Base-by-base conservation (phyloP, 2,329 filamentous ascomycete species). In the Alternaria solani region DNA sequence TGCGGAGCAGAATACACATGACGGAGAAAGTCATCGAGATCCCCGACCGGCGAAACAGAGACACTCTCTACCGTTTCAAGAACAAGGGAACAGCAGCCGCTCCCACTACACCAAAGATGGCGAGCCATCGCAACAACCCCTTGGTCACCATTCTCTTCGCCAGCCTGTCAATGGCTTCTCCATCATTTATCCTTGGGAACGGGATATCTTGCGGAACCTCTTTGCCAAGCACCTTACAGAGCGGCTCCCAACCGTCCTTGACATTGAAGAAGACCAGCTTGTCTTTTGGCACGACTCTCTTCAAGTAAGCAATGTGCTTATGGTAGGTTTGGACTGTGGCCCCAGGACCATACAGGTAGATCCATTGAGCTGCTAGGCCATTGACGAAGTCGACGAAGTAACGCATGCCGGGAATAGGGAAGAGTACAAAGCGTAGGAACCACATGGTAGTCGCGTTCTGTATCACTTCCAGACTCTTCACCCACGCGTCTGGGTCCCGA, bases 61-160 rank as follows among this genome's bases (percentile, higher is more conserved):
- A 41, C 38, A 20, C 30, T 11, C 30, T 49, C 32, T 49, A 49
- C 8, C 14, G 8, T 7, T 25, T 36, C 20, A 49, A 12, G 5
- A 36, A 38, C 7, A 36, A 36, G 2, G 46, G 46, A 25, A 38
- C 9, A 25, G 30, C 34, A 20, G n/a, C 49, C 12, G 38, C 52
- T 2, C 65, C 63, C 14, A 63, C 14, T 12, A 58, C 58, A n/a
- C 16, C 56, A 42, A 65, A 49, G 1, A 69, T 36, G 12, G 53
- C 23, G 9, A 51, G 36, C 87, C 25, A 77, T 80, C 59, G 70
- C 75, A 9, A 69, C 52, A 71, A 28, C 0, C 69, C 69, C 30
- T 53, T 59, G 42, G 28, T 59, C 1, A 70, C 26, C 63, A 66
- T 64, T 39, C 30, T 23, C 44, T 60, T 66, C 14, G 65, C 62